A percentile compares a stretch with the other conserved stretches of the same genome.
These are phyloP conservation scores for Solanum chacoense DNA, from an alignment of 305 asterid genomes.

Conservation along the genomic window DNA sequence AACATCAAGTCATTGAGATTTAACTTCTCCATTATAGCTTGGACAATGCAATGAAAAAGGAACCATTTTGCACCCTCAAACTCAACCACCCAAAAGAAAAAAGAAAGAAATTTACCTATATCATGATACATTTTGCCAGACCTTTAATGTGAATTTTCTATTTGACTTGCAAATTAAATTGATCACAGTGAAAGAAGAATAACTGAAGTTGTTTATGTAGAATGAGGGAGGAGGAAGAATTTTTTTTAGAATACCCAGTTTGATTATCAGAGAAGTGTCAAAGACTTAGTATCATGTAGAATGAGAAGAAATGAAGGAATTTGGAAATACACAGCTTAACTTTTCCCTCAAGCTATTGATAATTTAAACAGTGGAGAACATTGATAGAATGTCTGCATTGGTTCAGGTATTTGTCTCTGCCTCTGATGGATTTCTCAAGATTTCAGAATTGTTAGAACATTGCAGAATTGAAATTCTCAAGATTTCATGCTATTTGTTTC, in stretches of 20 bases:
- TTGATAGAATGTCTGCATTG: neutral
- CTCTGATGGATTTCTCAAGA: neutral
- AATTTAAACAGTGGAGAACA: neutral
- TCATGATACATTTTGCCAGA: neutral
- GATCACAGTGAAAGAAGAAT: neutral
- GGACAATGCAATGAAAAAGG: neutral
- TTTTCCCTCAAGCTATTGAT: neutral
- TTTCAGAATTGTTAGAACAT: neutral
- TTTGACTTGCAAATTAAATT: neutral
- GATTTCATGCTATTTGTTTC: neutral
- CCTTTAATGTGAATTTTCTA: neutral
- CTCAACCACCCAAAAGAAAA: neutral
- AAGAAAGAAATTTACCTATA: neutral
- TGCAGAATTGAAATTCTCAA: neutral
- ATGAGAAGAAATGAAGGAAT: neutral
- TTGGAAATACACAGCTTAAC: neutral
- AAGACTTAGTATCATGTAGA: neutral
- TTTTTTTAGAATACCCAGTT: neutral
- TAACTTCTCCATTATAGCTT: neutral
- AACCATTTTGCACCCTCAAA: neutral
- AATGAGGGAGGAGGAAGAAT: neutral
- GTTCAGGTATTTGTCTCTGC: neutral
- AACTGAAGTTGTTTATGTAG: neutral
- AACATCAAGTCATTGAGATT: slow-evolving; percentile 11
- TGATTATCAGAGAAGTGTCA: neutral